phyloP scores from a whole-genome alignment of 495 filamentous ascomycete species.

The Penicillium fimorum region DNA sequence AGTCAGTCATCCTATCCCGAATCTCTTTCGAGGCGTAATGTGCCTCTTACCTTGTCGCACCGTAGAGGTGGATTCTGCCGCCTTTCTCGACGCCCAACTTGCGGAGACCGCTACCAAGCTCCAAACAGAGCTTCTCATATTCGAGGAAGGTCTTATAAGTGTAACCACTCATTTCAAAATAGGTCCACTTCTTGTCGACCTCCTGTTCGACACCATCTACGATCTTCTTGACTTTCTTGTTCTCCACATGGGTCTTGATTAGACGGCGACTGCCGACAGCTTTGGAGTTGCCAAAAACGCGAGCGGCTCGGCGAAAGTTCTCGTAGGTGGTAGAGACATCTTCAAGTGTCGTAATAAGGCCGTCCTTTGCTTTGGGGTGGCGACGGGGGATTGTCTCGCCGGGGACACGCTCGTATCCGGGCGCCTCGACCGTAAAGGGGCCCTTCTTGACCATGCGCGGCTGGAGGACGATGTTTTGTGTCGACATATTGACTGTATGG shows the following conservation, averaged over 20 bases:
- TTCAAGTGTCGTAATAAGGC: slow-evolving; percentile 63
- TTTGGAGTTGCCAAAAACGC: slow-evolving; percentile 85
- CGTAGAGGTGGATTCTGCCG: slow-evolving; percentile 83
- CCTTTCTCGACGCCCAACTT: slow-evolving; percentile 73
- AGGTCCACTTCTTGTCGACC: slow-evolving; percentile 94
- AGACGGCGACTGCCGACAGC: slow-evolving; percentile 77
- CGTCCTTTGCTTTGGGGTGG: slow-evolving; percentile 67
- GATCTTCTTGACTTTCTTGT: slow-evolving; percentile 96
- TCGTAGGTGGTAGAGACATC: slow-evolving; percentile 84
- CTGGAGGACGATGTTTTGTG: slow-evolving; percentile 56
- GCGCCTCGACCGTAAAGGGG: slow-evolving; percentile 78
- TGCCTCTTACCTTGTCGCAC: slow-evolving; percentile 66
- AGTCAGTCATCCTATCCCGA: not conserved
- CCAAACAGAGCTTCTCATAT: slow-evolving; percentile 72
- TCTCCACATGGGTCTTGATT: slow-evolving; percentile 83
- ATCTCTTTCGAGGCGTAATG: not conserved
- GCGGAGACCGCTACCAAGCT: slow-evolving; percentile 73
- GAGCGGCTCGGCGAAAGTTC: slow-evolving; percentile 72
- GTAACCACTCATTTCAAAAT: slow-evolving; percentile 89
- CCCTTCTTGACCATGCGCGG: slow-evolving; percentile 57
- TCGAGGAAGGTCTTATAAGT: slow-evolving; percentile 84
- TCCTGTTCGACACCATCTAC: slow-evolving; percentile 86
- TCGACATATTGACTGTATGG: slow-evolving; percentile 34
- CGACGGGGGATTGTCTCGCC: slow-evolving; percentile 92
- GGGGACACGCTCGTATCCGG: slow-evolving; percentile 65